Conservation (phyloP, 345 rosid species). For the sweet orange (Citrus sinensis) region DNA sequence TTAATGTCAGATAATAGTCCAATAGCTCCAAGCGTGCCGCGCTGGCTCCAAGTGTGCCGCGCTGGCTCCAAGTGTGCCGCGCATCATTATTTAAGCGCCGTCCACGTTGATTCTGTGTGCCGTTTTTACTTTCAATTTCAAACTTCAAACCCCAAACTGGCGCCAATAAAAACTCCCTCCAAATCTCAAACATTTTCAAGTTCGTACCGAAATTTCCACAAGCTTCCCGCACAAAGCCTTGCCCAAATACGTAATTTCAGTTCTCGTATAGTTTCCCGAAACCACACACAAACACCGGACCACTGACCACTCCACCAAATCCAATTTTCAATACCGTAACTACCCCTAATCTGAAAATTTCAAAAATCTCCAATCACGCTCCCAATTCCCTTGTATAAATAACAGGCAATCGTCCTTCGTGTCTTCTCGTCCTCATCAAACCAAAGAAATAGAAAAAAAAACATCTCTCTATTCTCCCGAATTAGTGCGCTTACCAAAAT, state of each 20-base stretch:
- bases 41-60: neutral
- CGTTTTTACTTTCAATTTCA: neutral
- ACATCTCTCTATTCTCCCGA: neutral
- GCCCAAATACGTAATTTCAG: neutral
- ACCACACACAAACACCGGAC: neutral
- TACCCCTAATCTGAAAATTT: conserved; percentile 5
- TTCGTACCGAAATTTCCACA: neutral
- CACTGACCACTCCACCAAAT: neutral
- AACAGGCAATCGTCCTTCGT: neutral
- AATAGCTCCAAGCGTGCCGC: neutral
- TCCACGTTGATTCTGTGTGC: neutral
- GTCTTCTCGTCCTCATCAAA: neutral
- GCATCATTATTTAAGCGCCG: neutral
- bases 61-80: neutral
- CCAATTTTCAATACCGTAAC: neutral
- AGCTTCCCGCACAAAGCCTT: conserved; percentile 31
- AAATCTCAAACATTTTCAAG: neutral
- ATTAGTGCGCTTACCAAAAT: neutral
- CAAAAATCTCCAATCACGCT: conserved; percentile 4
- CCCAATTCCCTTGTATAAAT: conserved; percentile 17
- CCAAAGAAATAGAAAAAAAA: no score
- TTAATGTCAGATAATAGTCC: no score
- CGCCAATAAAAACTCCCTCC: neutral
- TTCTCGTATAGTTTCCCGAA: neutral
- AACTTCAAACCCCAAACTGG: neutral